Evolutionary conservation across 306 rosid species (phyloP), one percentile per base, ranked within the genome.

Genomic region (Dryas drummondii): DNA sequence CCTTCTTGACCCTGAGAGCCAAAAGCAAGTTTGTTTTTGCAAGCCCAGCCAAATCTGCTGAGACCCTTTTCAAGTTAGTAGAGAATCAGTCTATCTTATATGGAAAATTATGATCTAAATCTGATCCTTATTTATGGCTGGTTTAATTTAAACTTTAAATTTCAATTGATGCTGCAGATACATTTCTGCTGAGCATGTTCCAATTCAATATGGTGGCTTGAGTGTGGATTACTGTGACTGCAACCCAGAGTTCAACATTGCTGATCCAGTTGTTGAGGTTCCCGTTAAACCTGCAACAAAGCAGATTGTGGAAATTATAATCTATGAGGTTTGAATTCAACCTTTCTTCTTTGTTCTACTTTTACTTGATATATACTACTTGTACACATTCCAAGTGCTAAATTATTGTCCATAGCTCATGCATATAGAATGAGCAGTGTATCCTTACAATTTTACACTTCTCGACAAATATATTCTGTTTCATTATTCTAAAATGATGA

Each of bases 181-280:
- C 77, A 86, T 88, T 63, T 78, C 97, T 85, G 90, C 97, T 2
- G 98, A 91, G 82, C 91, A 87, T 67, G 93, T 92, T 71, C 98
- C 98, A 0, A 80, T 94, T 62, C 96, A 91, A 48, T 94, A 91
- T 53, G 98, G 98, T 68, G 98, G 98, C 45, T 81, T 94, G 66
- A 86, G 97, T 80, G 98, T 94, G 7, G 98, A 94, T 80, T 78
- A 73, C 68, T 94, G 98, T 71, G 97, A 91, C 78, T 92, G 97
- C 89, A 86, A 90, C 86, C 98, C 98, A 0, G 97, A 94, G 55
- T 94, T 94, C 78, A 84, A 87, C 58, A 40, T 76, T 70, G 81
- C 85, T 69, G 97, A 94, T 82, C 89, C 96, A 15, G 86, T 77
- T 74, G 81, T 87, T 0, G 96, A 87, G 53, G 75, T 91, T 72